Percentiles rank a stretch among this genome's conserved stretches.
These are phyloP conservation scores for Tilletia caries DNA, from an alignment of 1,284 basidiomycete species.

Conservation along the genomic window DNA sequence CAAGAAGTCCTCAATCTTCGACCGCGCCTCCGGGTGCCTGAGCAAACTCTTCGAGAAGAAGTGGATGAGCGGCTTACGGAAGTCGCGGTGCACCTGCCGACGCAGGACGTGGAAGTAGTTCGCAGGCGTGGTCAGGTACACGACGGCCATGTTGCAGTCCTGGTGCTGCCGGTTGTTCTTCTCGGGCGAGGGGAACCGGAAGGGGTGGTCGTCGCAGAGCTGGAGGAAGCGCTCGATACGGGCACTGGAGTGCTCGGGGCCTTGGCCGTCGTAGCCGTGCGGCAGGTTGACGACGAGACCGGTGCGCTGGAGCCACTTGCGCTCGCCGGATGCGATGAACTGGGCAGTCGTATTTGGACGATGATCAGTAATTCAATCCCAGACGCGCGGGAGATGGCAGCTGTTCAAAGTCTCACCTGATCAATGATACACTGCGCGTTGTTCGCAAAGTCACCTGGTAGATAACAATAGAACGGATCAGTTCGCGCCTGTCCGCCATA, in stretches of 20 bases:
- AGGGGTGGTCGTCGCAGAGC: slow-evolving; percentile 94
- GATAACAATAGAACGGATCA: not conserved
- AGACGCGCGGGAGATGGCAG: too few relatives aligned
- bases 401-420: slow-evolving; percentile 52
- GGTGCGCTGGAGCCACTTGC: slow-evolving; percentile 95
- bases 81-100: slow-evolving; percentile 53
- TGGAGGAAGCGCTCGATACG: slow-evolving; percentile 95
- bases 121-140: slow-evolving; percentile 72
- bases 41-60: slow-evolving; percentile 97
- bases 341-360: slow-evolving; percentile 51
- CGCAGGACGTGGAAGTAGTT: slow-evolving; percentile 54
- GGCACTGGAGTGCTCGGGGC: slow-evolving; percentile 96
- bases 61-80: slow-evolving; percentile 61
- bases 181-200: slow-evolving; percentile 80
- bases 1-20: slow-evolving; percentile 78
- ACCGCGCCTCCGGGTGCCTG: slow-evolving; percentile 87
- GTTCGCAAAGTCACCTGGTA: slow-evolving; percentile 34
- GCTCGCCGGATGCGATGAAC: slow-evolving; percentile 94
- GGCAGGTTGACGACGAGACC: slow-evolving; percentile 82
- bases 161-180: slow-evolving; percentile 94
- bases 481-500: slow-evolving; percentile 66
- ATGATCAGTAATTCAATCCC: not conserved
- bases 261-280: slow-evolving; percentile 98
- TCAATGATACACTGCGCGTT: slow-evolving; percentile 94
- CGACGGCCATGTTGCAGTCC: slow-evolving; percentile 99